Percentiles rank a stretch among this genome's conserved stretches.
Conservation (phyloP, 257 asterid species). For the Pogostemon cablin region DNA sequence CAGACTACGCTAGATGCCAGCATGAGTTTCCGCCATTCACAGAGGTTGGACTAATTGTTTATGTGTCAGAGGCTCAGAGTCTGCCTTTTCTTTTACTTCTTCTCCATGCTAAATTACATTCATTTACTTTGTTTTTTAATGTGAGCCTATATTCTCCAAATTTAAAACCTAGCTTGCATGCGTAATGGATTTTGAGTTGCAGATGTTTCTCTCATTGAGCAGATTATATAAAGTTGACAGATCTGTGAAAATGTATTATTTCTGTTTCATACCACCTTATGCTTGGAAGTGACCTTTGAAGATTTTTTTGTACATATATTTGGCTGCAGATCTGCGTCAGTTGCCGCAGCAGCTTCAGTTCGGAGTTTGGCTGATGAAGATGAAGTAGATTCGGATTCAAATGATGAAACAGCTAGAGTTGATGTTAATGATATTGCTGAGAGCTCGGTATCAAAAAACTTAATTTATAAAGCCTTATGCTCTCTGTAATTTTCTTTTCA, state of each 20-base stretch:
- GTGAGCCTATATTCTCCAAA: background rate
- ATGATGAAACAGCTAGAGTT: slow-evolving; percentile 67
- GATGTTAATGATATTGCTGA: slow-evolving; percentile 57
- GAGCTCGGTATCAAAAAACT: slow-evolving; percentile 64
- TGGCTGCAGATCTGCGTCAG: slow-evolving; percentile 73
- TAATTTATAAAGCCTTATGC: slow-evolving; percentile 26
- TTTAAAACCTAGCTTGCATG: background rate
- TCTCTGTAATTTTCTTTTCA: background rate
- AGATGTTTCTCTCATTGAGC: slow-evolving; percentile 1
- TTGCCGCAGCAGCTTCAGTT: slow-evolving; percentile 74
- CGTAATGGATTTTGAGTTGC: background rate
- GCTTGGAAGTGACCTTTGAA: background rate
- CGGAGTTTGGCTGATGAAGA: slow-evolving; percentile 75
- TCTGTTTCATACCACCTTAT: background rate
- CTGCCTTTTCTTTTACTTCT: background rate
- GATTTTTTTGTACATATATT: slow-evolving; percentile 18
- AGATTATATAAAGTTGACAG: background rate
- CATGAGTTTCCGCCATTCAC: slow-evolving; percentile 78
- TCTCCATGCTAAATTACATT: background rate
- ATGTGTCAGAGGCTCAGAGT: slow-evolving; percentile 2
- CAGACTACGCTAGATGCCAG: slow-evolving; percentile 91
- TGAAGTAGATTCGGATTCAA: slow-evolving; percentile 75
- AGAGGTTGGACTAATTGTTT: slow-evolving; percentile 54
- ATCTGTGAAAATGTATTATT: slow-evolving; percentile 16
- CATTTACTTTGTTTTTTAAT: background rate